Evolutionary conservation across 306 rosid genomes (phyloP), one percentile per base, ranked within the genome.

Genomic region (Gleditsia sinensis): DNA sequence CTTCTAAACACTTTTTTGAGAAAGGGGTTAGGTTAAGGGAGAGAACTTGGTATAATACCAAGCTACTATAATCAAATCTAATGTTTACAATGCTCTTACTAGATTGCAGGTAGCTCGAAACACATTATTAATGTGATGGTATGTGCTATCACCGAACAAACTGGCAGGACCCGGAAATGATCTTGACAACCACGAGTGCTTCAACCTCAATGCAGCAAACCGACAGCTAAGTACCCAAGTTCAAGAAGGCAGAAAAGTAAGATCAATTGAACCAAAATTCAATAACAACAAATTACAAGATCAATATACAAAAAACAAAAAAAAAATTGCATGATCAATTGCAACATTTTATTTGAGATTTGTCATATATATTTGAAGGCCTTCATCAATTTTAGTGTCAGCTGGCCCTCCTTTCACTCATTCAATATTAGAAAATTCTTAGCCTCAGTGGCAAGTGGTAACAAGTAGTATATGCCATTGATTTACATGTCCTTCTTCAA

Each of bases 171-270:
- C 75, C 1, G 92, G 91, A 74, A 91, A 88, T 7, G 83, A 63
- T 85, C 77, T 88, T 43, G 86, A 78, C 69, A 94, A 71, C 80
- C 72, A 58, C 1, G 16, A 17, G 7, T 80, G 79, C 76, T 94
- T 94, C 78, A 89, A 28, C 77, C 66, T 86, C 64, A 89, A 62
- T 86, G 96, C 88, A 86, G 83, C 69, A 91, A 5, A 53, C 96
- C 97, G 37, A 94, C 91, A 8, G 82, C 91, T 16, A 87, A 54
- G 83, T 91, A 94, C 98, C 98, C 91, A 89, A 75, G 27, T 53
- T 56, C 78, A 57, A 21, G 20, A 55, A 20, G 66, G 23, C 56
- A 33, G 48, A 30, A 55, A 3, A 48, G 14, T 30, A 67, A 6
- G 23, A 37, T 67, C 50, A 77, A 37, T 19, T 37, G 25, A 30